Evolutionary conservation across 2,329 filamentous ascomycete genomes (phyloP), one percentile per base, ranked within the genome.

Genomic region (Arthroderma sp.): DNA sequence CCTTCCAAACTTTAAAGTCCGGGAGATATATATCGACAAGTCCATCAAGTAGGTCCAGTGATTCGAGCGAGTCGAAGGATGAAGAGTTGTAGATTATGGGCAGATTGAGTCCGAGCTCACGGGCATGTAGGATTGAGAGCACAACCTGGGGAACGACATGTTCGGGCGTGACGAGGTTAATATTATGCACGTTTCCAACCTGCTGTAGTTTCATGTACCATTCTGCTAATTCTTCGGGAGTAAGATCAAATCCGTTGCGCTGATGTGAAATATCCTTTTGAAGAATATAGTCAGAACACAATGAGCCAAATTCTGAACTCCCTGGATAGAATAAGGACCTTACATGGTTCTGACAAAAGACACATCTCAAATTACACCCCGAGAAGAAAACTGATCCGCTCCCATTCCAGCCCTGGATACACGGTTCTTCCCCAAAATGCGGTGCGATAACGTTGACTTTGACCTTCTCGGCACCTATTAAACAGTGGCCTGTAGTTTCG

Each of bases 31-130:
- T 86, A 58, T 91, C 85, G 0, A 91, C 77, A 29, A 93, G 66
- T 0, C 85, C 85, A 53, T 91, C 80, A 53, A 93, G 73, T 6
- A 91, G 68, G 47, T 77, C 64, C 1, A 93, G 67, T 0, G 81
- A 86, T 2, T 77, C 79, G 0, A 81, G 65, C 1, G 80, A 85
- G 62, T 93, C 85, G 56, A 84, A 93, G 7, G 81, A 79, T 0
- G 81, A 87, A 0, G 84, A 88, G 57, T 93, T 93, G 70, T 93
- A 91, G 31, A 93, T 73, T 53, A 93, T 80, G 1, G 85, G 85
- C 7, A 89, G 56, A 3, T 66, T 72, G 6, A 91, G 64, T 0
- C 85, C 85, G 32, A 80, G 67, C 28, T 85, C 78, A 39, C 75
- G 72, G 0, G 85, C 84, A 49, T 82, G 73, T 27, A 93, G 68